phyloP scores from a whole-genome alignment of 768 basidiomycete genomes.

The Tricholoma sp. region DNA sequence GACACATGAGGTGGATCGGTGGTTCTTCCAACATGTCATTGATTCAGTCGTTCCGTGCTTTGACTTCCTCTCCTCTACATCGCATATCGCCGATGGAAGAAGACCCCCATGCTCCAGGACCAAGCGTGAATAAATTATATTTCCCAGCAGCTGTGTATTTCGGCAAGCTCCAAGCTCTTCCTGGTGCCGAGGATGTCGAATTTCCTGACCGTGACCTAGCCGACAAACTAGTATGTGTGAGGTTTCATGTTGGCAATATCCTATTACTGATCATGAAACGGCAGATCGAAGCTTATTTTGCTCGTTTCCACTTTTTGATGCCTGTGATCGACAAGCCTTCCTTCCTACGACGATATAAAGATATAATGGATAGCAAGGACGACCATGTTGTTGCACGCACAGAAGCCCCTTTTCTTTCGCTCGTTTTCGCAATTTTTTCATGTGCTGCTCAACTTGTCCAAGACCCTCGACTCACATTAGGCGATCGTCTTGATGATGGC shows the following conservation, averaged over 20 bases:
- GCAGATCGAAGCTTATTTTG: constrained; percentile 85
- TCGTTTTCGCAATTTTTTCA: constrained; percentile 89
- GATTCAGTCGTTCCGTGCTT: constrained; percentile 79
- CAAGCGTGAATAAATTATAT: constrained; percentile 80
- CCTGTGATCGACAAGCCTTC: constrained; percentile 84
- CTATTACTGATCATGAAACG: constrained; percentile 4
- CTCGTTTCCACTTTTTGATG: constrained; percentile 82
- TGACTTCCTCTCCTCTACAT: constrained; percentile 68
- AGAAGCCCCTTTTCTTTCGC: constrained; percentile 73
- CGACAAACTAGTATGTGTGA: constrained; percentile 69
- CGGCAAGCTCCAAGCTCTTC: constrained; percentile 78
- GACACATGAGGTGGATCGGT: constrained; percentile 89
- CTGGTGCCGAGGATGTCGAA: constrained; percentile 81
- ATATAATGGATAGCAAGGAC: constrained; percentile 66
- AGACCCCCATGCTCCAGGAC: constrained; percentile 72
- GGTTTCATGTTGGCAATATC: background rate
- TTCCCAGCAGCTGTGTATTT: constrained; percentile 87
- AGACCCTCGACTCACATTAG: constrained; percentile 58
- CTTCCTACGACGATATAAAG: constrained; percentile 68
- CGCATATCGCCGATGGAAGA: constrained; percentile 83
- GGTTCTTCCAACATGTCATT: constrained; percentile 90
- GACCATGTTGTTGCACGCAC: constrained; percentile 48
- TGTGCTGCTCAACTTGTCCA: constrained; percentile 76
- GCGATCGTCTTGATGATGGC: constrained; percentile 63
- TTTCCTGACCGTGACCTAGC: constrained; percentile 81